phyloP scores from a whole-genome alignment of 179 eudicot genomes.

The Silene coronaria region DNA sequence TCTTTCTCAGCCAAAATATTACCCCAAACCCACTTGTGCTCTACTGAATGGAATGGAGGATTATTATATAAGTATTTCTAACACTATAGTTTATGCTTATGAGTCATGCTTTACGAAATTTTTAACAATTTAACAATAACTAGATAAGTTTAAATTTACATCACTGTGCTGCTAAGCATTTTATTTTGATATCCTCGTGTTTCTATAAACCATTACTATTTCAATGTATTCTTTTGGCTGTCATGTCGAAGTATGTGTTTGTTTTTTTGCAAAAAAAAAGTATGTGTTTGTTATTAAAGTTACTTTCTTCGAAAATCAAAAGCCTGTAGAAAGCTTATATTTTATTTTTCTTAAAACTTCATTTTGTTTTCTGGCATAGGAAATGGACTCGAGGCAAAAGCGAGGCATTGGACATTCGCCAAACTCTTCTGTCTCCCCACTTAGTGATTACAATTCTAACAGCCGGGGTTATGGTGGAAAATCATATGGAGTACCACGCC shows the following conservation, averaged over 20 bases:
- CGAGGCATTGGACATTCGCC: constrained; percentile 61
- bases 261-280: no score
- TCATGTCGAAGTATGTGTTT: constrained; percentile 4
- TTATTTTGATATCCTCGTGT: not conserved
- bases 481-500: constrained; percentile 78
- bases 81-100: no score
- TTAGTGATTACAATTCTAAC: constrained; percentile 45
- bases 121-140: no score
- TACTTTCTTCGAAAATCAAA: not conserved
- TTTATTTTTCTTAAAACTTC: not conserved
- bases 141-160: not conserved
- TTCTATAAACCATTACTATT: not conserved
- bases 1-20: no score
- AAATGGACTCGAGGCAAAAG: constrained; percentile 82
- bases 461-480: constrained; percentile 51
- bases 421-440: constrained; percentile 58
- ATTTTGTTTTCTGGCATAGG: constrained; percentile 38
- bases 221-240: not conserved
- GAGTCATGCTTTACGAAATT: no score
- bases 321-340: not conserved
- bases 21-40: no score
- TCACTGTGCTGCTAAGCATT: not conserved
- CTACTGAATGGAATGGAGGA: no score
- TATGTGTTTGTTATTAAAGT: not conserved
- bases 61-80: no score